Base-by-base conservation (phyloP, 1,284 basidiomycete species). In the Macrocystidia cucumis region DNA sequence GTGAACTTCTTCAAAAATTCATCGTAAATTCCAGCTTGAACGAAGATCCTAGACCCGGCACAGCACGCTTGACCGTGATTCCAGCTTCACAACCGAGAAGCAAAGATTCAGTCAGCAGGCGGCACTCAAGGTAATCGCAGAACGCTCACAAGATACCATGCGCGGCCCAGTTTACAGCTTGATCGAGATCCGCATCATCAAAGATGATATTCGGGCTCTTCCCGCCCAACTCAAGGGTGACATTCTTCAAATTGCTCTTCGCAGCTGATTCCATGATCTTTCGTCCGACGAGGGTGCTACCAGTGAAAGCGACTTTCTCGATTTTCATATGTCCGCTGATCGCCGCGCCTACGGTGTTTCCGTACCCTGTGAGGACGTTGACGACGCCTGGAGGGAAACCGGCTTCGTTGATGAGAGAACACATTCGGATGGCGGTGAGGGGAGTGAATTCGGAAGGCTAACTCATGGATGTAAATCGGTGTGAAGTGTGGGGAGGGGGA, bases 211-310 rank as follows among this genome's bases (percentile, higher is more conserved):
- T 87, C 14, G 91, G 87, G 41, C 80, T 83, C 72, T 96, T 97
- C 23, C 92, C 91, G 24, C 92, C 92, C 32, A 97, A 74, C 63
- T 97, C 92, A 48, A 96, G 78, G 3, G 90, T 91, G 34, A 95
- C 84, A 34, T 74, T 77, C 69, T 95, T 95, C 49, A 97, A 59
- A 57, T 96, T 93, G 32, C 72, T 81, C 62, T 81, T 77, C 3
- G 90, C 79, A 1, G 91, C 79, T 0, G 84, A 75, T 49, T 87
- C 76, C 72, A 91, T 78, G 60, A 97, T 78, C 56, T 83, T 81
- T 14, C 89, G 75, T 3, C 93, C 93, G 21, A 90, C 81, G 28
- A 84, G 67, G 1, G 87, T 91, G 37, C 67, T 74, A 11, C 83
- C 83, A 1, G 83, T 87, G 65, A 87, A 87, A 3, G 91, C 71